Conservation (phyloP, 208 protist species). For the Phytomonas sp. region DNA sequence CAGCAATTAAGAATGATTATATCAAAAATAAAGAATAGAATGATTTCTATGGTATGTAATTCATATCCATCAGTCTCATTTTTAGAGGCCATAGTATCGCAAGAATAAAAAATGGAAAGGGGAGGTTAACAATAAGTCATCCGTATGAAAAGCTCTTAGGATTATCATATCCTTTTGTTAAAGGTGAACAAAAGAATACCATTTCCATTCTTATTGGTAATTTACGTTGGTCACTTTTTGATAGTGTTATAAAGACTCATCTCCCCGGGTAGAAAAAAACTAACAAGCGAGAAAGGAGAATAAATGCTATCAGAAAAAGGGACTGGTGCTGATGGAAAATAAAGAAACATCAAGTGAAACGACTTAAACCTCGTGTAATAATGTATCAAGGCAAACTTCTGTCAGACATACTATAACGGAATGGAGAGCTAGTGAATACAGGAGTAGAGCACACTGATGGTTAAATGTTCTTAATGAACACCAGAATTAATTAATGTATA, state of each 20-base stretch:
- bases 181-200: neutral
- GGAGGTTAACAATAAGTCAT: conserved; percentile 1
- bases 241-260: neutral
- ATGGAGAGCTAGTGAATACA: conserved; percentile 1
- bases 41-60: neutral
- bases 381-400: conserved; percentile 12
- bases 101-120: neutral
- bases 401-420: neutral
- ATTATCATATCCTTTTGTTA: neutral
- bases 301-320: conserved; percentile 10
- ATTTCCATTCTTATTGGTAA: neutral
- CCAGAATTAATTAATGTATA: conserved; percentile 1
- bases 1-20: conserved; percentile 1
- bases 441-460: conserved; percentile 3
- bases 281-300: conserved; percentile 6
- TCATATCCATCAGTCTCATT: neutral
- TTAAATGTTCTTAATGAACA: conserved; percentile 4
- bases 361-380: neutral
- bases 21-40: neutral
- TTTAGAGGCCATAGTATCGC: neutral
- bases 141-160: neutral
- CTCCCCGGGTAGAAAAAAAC: conserved; percentile 3
- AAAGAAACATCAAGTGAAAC: conserved; percentile 1
- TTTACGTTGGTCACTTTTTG: neutral
- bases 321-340: conserved; percentile 13